Conservation (phyloP, 1,284 basidiomycete species). For the Ceratobasidium sp. region DNA sequence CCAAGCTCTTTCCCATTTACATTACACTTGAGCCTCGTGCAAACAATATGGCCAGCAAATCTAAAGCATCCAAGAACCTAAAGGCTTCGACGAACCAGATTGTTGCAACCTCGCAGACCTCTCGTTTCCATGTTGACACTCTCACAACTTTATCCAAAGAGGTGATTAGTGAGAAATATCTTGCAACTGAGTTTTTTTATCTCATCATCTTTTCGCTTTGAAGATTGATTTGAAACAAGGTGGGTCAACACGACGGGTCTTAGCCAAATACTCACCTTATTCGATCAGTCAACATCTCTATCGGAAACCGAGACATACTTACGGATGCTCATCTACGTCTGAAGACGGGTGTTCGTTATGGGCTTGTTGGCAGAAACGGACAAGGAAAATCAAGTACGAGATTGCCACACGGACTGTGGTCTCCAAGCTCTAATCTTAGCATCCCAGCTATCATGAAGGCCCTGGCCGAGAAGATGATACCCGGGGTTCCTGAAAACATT, state of each 20-base stretch:
- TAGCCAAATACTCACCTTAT: conserved; percentile 14
- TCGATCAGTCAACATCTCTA: conserved; percentile 47
- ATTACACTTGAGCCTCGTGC: background rate
- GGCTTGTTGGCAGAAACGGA: conserved; percentile 63
- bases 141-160: conserved; percentile 50
- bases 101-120: conserved; percentile 49
- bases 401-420: background rate
- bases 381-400: conserved; percentile 68
- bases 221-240: conserved; percentile 50
- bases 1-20: background rate
- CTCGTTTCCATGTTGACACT: conserved; percentile 50
- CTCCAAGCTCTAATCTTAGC: conserved; percentile 8
- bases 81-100: conserved; percentile 31
- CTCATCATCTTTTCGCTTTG: background rate
- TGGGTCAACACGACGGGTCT: background rate
- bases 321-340: conserved; percentile 50
- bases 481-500: conserved; percentile 66
- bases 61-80: conserved; percentile 29
- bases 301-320: conserved; percentile 49
- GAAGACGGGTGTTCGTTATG: conserved; percentile 50
- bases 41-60: conserved; percentile 32
- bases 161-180: conserved; percentile 28
- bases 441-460: conserved; percentile 61
- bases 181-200: background rate
- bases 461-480: conserved; percentile 64